Evolutionary conservation across 176 grass and related monocot genomes (phyloP).

Genomic region (Tuctoria greenei): DNA sequence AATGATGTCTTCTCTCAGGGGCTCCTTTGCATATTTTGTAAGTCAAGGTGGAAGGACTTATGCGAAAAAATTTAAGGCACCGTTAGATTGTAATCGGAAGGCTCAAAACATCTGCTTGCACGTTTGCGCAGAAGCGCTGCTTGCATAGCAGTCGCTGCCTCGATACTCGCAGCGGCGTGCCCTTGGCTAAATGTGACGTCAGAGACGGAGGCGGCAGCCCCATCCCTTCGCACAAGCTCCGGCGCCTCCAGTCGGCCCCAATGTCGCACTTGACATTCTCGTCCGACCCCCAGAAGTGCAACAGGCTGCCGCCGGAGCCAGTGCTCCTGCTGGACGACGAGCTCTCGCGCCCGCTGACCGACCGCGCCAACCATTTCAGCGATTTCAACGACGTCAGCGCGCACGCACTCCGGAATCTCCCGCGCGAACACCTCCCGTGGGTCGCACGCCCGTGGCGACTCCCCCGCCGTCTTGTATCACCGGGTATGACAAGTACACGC

Average conservation of each 20-base stretch:
- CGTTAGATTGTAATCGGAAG: too few relatives aligned
- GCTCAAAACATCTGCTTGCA: too few relatives aligned
- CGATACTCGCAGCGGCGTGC: slow-evolving; percentile 18
- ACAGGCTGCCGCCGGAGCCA: slow-evolving; percentile 38
- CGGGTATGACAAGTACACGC: slow-evolving; percentile 71
- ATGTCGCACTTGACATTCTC: slow-evolving; percentile 40
- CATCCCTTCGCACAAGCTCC: slow-evolving; percentile 41
- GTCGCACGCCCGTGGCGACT: slow-evolving; percentile 52
- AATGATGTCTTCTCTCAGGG: too few relatives aligned
- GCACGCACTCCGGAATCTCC: slow-evolving; percentile 58
- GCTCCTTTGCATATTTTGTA: too few relatives aligned
- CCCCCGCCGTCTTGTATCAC: slow-evolving; percentile 33
- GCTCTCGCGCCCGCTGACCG: slow-evolving; percentile 36
- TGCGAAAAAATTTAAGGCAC: too few relatives aligned
- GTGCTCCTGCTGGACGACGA: slow-evolving; percentile 35
- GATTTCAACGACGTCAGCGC: slow-evolving; percentile 61
- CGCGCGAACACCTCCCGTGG: slow-evolving; percentile 68
- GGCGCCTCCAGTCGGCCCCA: slow-evolving; percentile 46
- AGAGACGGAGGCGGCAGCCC: slow-evolving; percentile 23
- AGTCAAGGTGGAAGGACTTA: too few relatives aligned
- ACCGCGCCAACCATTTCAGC: slow-evolving; percentile 64
- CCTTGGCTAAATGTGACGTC: background rate
- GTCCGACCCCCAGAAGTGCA: slow-evolving; percentile 45
- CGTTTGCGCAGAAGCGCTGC: too few relatives aligned
- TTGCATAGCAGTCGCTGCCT: too few relatives aligned